phyloP scores from a whole-genome alignment of 1,284 basidiomycete genomes.

The Leucoagaricus sp. region DNA sequence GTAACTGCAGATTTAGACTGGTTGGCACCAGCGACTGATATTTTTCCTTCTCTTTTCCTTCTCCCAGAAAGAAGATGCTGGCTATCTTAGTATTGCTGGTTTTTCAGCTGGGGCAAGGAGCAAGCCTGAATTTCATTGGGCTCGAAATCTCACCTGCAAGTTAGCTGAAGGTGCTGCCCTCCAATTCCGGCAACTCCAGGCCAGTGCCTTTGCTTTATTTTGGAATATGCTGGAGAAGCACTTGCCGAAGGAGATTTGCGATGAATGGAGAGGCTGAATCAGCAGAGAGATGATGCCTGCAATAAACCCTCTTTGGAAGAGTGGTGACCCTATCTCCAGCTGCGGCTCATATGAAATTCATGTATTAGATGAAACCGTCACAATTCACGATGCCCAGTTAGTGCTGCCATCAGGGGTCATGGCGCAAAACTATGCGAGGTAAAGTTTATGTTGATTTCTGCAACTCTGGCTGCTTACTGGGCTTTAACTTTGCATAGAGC shows the following conservation, averaged over 20 bases:
- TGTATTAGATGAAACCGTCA: neutral
- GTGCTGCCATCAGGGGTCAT: slow-evolving; percentile 11
- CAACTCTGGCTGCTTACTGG: neutral
- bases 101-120: slow-evolving; percentile 15
- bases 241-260: neutral
- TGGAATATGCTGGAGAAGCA: slow-evolving; percentile 9
- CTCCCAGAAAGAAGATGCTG: slow-evolving; percentile 18
- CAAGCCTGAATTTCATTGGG: slow-evolving; percentile 16
- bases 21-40: too few species aligned
- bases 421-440: slow-evolving; percentile 17
- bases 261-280: neutral
- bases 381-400: slow-evolving; percentile 2
- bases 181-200: neutral
- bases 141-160: neutral
- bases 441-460: neutral
- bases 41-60: neutral
- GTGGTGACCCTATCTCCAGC: neutral
- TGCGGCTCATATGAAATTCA: neutral
- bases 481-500: neutral
- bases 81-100: slow-evolving; percentile 6
- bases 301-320: neutral
- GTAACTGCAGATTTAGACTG: too few species aligned
- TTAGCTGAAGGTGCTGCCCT: neutral
- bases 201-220: slow-evolving; percentile 9
- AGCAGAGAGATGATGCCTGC: neutral